Evolutionary conservation across 331 rosid species (phyloP), one percentile per base, ranked within the genome.

Genomic region (Erythrophleum ivorense): DNA sequence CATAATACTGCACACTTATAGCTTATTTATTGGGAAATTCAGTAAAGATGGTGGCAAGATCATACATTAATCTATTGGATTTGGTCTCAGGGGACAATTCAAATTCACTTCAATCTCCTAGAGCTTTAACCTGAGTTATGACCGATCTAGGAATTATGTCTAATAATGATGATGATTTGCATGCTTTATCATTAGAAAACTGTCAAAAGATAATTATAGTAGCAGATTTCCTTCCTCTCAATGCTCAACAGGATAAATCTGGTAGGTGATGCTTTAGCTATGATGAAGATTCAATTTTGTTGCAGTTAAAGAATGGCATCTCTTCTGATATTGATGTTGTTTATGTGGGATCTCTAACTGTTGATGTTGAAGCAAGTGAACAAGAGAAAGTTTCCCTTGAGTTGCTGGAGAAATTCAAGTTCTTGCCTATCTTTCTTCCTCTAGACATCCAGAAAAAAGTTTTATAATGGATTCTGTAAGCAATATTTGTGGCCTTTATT

Each of bases 401-500:
- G 81, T 83, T 94, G 78, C 73, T 88, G 34, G 93, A 91, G 83
- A 89, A 91, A 16, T 92, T 92, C 82, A 90, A 85, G 48, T 92
- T 97, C 7, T 83, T 85, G 67, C 97, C 97, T 9, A 85, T 91
- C 5, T 94, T 94, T 83, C 84, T 92, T 81, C 93, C 94, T 74
- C 48, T 87, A 0, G 85, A 90, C 24, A 82, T 90, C 54, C 86
- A 85, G 36, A 81, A 84, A n/a, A 80, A 86, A 79, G 79, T 94
- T 83, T 67, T 90, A 92, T 65, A 88, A 91, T 83, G 97, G 98
- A 60, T 94, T 92, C 81, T 94, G 98, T 79, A 92, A 87, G 85
- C 96, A 92, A 48, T 86, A 90, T 78, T 59, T 92, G 81, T 92
- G 97, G 98, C 91, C 97, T 9, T 87, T 90, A 67, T 91, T 94